Conservation (phyloP, 2,329 filamentous ascomycete species). For the Mycosphaerella sp. region DNA sequence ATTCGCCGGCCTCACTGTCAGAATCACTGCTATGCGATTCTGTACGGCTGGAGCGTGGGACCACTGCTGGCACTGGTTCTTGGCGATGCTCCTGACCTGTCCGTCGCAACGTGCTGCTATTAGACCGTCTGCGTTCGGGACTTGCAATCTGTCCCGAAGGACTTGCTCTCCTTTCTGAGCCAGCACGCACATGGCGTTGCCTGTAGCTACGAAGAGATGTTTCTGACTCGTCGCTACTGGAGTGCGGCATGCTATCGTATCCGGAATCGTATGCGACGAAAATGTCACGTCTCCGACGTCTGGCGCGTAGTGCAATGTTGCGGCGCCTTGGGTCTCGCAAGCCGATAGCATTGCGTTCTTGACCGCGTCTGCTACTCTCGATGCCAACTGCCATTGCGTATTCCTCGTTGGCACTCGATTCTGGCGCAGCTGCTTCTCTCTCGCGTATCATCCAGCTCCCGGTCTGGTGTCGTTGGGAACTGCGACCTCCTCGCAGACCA, state of each 20-base stretch:
- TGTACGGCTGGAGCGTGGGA: not conserved
- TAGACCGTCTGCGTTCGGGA: not conserved
- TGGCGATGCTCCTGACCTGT: not conserved
- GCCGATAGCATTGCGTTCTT: not conserved
- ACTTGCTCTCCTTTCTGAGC: not conserved
- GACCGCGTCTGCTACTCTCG: not conserved
- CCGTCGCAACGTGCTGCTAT: not conserved
- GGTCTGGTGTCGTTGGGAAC: not conserved
- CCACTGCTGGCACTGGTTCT: not conserved
- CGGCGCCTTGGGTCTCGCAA: not conserved
- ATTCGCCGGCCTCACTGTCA: not conserved
- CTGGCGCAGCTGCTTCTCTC: not conserved
- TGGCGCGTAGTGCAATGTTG: not conserved
- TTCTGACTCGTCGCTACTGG: not conserved
- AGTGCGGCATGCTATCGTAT: not conserved
- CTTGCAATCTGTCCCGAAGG: not conserved
- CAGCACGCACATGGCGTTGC: not conserved
- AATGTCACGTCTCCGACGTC: slow-evolving; percentile 2
- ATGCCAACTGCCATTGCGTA: too few relatives aligned
- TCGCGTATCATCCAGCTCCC: not conserved
- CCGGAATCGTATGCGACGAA: not conserved
- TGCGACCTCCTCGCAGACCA: not conserved
- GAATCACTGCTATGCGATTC: not conserved
- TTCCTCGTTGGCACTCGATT: not conserved
- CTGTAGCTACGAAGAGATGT: not conserved